phyloP scores from a whole-genome alignment of 768 basidiomycete species.

The Russula olivacea region DNA sequence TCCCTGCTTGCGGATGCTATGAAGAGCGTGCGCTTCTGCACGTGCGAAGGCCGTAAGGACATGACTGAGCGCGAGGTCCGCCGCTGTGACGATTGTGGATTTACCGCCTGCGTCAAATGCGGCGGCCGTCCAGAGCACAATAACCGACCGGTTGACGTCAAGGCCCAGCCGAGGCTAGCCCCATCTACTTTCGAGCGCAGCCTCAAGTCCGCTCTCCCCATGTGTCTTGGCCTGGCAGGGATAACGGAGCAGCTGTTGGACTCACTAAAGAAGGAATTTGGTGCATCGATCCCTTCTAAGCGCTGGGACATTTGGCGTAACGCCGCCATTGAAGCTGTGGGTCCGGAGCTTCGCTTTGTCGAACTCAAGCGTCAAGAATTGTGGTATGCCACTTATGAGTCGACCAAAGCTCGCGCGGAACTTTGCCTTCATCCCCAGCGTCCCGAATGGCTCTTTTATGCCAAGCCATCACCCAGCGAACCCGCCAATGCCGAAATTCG shows the following conservation, averaged over 20 bases:
- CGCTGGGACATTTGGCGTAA: slow-evolving; percentile 66
- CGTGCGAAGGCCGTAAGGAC: slow-evolving; percentile 84
- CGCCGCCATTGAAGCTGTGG: slow-evolving; percentile 55
- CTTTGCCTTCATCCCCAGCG: slow-evolving; percentile 68
- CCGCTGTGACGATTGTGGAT: slow-evolving; percentile 69
- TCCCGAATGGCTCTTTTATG: slow-evolving; percentile 85
- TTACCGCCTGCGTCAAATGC: slow-evolving; percentile 77
- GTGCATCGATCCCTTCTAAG: slow-evolving; percentile 42
- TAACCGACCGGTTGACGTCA: slow-evolving; percentile 49
- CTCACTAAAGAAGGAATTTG: slow-evolving; percentile 38
- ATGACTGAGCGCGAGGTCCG: slow-evolving; percentile 63
- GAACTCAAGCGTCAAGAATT: slow-evolving; percentile 83
- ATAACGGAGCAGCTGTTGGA: slow-evolving; percentile 51
- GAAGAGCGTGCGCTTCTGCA: slow-evolving; percentile 71
- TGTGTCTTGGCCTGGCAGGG: slow-evolving; percentile 62
- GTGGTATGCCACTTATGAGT: slow-evolving; percentile 79
- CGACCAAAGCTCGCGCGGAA: slow-evolving; percentile 63
- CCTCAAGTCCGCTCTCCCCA: slow-evolving; percentile 77
- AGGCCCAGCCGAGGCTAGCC: slow-evolving; percentile 50
- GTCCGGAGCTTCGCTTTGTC: slow-evolving; percentile 71
- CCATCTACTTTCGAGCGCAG: slow-evolving; percentile 71
- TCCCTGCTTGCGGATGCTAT: slow-evolving; percentile 60
- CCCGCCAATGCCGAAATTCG: slow-evolving; percentile 80
- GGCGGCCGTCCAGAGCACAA: slow-evolving; percentile 90
- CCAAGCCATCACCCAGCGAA: slow-evolving; percentile 55